These are phyloP conservation scores for Blastocystis sp. DNA, from an alignment of 352 stramenopile genomes.

Conservation along the genomic window DNA sequence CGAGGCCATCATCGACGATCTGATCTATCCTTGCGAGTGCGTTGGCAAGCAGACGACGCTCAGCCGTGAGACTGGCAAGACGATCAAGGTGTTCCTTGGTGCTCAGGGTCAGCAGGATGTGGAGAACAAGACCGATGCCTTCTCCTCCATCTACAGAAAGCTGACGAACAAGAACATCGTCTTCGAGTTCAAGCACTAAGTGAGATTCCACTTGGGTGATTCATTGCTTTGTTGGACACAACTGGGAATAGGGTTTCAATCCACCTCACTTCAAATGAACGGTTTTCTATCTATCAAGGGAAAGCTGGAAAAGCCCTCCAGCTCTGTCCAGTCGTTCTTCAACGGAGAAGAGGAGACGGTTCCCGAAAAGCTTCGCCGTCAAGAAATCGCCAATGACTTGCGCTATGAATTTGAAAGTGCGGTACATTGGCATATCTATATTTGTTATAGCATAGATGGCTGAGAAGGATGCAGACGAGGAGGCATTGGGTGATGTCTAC, in stretches of 20 bases:
- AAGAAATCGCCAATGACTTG: conserved; percentile 24
- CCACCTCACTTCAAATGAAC: neutral
- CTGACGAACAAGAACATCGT: conserved; percentile 99
- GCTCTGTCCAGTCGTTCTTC: conserved; percentile 12
- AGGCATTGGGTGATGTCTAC: conserved; percentile 2
- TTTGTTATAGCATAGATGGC: conserved; percentile 1
- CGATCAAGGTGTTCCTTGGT: conserved; percentile 96
- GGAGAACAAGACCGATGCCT: conserved; percentile 98
- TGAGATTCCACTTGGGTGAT: conserved; percentile 3
- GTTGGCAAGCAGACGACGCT: conserved; percentile 97
- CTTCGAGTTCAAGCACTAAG: conserved; percentile 85
- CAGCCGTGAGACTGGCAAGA: conserved; percentile 91
- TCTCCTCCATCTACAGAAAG: conserved; percentile 98
- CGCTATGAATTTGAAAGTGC: conserved; percentile 21
- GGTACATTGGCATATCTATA: neutral
- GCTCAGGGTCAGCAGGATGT: conserved; percentile 97
- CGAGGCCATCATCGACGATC: conserved; percentile 94
- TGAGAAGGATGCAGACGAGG: conserved; percentile 34
- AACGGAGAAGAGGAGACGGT: conserved; percentile 5
- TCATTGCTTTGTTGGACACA: conserved; percentile 1
- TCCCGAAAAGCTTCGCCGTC: conserved; percentile 1
- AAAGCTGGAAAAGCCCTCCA: conserved; percentile 8
- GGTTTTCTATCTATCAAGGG: neutral
- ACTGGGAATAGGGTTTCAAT: neutral
- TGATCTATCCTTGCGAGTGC: conserved; percentile 99